A percentile compares a stretch with the other conserved stretches of the same genome.
Evolutionary conservation across 768 basidiomycete genomes (phyloP).

Genomic region (Boletus pseudopeckii): DNA sequence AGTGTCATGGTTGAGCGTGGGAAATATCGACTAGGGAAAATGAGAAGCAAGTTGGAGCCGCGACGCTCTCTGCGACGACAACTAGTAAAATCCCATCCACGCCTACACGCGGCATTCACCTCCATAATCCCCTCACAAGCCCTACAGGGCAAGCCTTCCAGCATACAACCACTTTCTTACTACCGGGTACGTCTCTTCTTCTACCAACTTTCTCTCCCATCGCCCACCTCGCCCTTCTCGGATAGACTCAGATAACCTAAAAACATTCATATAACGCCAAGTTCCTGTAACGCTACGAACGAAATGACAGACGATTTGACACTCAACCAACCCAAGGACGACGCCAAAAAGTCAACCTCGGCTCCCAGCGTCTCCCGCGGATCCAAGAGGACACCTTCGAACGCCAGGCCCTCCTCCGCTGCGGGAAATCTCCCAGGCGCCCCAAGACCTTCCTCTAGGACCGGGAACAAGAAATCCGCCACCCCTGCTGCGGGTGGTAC

Average conservation of each 20-base stretch:
- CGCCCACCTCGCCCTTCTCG: constrained; percentile 20
- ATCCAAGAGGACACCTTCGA: constrained; percentile 56
- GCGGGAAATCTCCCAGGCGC: constrained; percentile 42
- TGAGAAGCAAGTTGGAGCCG: background rate
- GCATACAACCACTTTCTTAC: constrained; percentile 40
- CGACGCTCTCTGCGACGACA: constrained; percentile 36
- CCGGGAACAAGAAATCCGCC: constrained; percentile 58
- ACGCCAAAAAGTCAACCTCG: constrained; percentile 54
- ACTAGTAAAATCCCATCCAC: constrained; percentile 46
- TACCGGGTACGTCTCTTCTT: constrained; percentile 38
- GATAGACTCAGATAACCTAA: constrained; percentile 45
- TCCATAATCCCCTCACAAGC: constrained; percentile 69
- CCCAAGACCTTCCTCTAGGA: constrained; percentile 59
- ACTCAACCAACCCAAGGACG: constrained; percentile 55
- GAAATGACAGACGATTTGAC: constrained; percentile 83
- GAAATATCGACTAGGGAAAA: constrained; percentile 24
- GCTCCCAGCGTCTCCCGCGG: constrained; percentile 49
- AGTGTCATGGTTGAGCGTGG: constrained; percentile 19
- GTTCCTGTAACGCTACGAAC: constrained; percentile 61
- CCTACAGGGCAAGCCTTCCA: constrained; percentile 85
- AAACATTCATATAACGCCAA: constrained; percentile 39
- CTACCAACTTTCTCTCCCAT: constrained; percentile 8
- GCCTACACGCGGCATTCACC: constrained; percentile 55
- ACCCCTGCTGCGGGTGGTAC: constrained; percentile 36
- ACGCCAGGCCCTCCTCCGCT: constrained; percentile 40